phyloP scores from a whole-genome alignment of 1,139 yeast genomes.

The Groenewaldozyma sp. region DNA sequence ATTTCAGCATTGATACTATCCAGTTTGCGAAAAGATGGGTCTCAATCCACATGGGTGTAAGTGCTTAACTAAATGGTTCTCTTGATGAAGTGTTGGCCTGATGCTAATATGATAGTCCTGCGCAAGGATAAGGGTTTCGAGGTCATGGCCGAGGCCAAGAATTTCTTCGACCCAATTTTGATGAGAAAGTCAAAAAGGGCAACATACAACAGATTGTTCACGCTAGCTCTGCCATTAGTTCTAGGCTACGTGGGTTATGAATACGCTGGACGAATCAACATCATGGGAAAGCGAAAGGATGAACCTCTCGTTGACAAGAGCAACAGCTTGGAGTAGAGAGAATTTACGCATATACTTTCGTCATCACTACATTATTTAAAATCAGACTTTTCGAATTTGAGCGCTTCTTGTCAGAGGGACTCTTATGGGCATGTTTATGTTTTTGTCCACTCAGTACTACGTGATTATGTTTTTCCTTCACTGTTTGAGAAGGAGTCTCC shows the following conservation, averaged over 20 bases:
- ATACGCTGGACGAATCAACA: conserved; percentile 21
- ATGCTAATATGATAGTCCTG: background rate
- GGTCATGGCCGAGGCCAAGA: background rate
- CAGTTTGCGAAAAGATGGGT: conserved; percentile 1
- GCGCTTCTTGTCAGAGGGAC: too few species aligned
- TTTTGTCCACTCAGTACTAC: too few species aligned
- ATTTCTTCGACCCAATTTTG: background rate
- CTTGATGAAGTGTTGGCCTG: background rate
- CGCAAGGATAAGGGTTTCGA: conserved; percentile 2
- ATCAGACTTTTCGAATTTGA: too few species aligned
- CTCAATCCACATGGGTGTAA: conserved; percentile 1
- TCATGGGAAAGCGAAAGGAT: conserved; percentile 24
- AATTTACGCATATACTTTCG: background rate
- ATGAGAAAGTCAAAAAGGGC: conserved; percentile 2
- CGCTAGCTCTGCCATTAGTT: conserved; percentile 28
- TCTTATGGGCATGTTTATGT: too few species aligned
- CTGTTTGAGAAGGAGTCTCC: background rate
- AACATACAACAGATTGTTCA: conserved; percentile 12
- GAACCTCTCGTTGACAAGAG: conserved; percentile 11
- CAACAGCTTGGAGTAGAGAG: background rate
- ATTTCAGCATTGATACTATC: too few species aligned
- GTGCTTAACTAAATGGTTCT: background rate
- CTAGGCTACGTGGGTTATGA: conserved; percentile 25
- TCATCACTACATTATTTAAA: conserved; percentile 1
- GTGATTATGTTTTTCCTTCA: background rate